Base-by-base conservation (phyloP, 2,329 filamentous ascomycete genomes). In the Sarocladium kiliense region DNA sequence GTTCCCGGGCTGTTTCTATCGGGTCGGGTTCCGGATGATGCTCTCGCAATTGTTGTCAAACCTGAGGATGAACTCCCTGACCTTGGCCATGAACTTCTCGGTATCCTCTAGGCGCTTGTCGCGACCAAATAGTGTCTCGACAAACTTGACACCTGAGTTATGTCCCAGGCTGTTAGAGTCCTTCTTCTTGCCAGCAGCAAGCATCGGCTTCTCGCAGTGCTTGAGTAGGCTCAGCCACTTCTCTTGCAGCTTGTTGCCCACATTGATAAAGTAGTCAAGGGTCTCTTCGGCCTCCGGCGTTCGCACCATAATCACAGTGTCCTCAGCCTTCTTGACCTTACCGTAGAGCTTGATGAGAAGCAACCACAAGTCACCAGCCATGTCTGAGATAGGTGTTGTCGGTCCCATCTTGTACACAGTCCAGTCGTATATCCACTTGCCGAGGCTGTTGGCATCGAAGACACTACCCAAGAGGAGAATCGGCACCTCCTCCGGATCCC, bases 361-460 rank as follows among this genome's bases (percentile, higher is more conserved):
- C 23, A 97, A 81, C 94, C 94, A 99, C 55, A 99, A 80, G 66
- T 97, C 92, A 62, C 93, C 94, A 2, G 94, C 92, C 72, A 96
- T 86, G 61, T 97, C 91, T 54, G 91, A 84, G 66, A 97, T 89
- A 53, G 91, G 89, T 11, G 88, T 91, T 39, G 83, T 82, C 14
- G 91, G 83, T 36, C 90, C 90, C 62, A 95, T 86, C 69, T 88
- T 86, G 76, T 90, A 96, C 60, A 97, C 90, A 18, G 94, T 97
- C 94, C 94, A 99, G 79, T 97, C 94, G 73, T 96, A 99, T 67
- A 99, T 95, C 94, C 94, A 99, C 75, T 97, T 97, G 66, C 94
- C 94, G 27, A 99, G 81, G 25, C 91, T 96, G 80, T 97, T 97
- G 66, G 93, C 90, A 68, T 97, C 94, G 67, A 97, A 97, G 56